A percentile compares a stretch with the other conserved stretches of the same genome.
These are phyloP conservation scores for Rhizopus delemar DNA, from an alignment of 371 early-diverging fungal species.

Conservation along the genomic window DNA sequence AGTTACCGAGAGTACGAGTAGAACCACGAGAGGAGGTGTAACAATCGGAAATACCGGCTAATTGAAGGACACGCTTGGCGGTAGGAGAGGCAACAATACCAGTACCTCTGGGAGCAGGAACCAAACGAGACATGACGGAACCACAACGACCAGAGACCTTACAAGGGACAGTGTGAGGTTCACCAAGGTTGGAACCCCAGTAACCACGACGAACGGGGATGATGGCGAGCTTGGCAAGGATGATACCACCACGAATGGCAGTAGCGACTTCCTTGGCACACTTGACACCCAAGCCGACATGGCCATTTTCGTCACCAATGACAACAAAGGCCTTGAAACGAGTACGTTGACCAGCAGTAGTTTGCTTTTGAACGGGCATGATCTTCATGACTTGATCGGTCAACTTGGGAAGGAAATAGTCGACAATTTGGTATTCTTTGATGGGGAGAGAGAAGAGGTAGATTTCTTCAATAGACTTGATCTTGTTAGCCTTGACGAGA, in stretches of 20 bases:
- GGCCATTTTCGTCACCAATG: slow-evolving; percentile 97
- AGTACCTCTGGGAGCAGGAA: slow-evolving; percentile 60
- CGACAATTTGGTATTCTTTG: slow-evolving; percentile 99
- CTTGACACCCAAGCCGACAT: slow-evolving; percentile 99
- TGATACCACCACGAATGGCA: slow-evolving; percentile 98
- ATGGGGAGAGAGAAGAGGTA: slow-evolving; percentile 98
- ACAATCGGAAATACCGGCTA: slow-evolving; percentile 99
- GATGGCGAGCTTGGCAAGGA: slow-evolving; percentile 97
- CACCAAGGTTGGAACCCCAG: slow-evolving; percentile 98
- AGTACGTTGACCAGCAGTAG: slow-evolving; percentile 99
- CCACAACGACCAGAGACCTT: slow-evolving; percentile 99
- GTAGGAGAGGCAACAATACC: slow-evolving; percentile 98
- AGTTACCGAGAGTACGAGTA: slow-evolving; percentile 94
- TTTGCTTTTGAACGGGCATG: slow-evolving; percentile 99
- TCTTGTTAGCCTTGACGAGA: slow-evolving; percentile 93
- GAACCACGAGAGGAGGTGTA: slow-evolving; percentile 97
- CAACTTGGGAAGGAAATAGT: slow-evolving; percentile 94
- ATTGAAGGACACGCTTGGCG: slow-evolving; percentile 97
- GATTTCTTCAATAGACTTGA: slow-evolving; percentile 94
- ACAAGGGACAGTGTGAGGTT: slow-evolving; percentile 98
- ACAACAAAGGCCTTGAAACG: slow-evolving; percentile 99
- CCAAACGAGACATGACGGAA: slow-evolving; percentile 93
- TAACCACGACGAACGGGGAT: slow-evolving; percentile 99
- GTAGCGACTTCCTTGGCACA: slow-evolving; percentile 99
- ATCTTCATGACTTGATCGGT: slow-evolving; percentile 99